Evolutionary conservation across 2,329 filamentous ascomycete species (phyloP), one percentile per base, ranked within the genome.

Genomic region (Capronia americana): DNA sequence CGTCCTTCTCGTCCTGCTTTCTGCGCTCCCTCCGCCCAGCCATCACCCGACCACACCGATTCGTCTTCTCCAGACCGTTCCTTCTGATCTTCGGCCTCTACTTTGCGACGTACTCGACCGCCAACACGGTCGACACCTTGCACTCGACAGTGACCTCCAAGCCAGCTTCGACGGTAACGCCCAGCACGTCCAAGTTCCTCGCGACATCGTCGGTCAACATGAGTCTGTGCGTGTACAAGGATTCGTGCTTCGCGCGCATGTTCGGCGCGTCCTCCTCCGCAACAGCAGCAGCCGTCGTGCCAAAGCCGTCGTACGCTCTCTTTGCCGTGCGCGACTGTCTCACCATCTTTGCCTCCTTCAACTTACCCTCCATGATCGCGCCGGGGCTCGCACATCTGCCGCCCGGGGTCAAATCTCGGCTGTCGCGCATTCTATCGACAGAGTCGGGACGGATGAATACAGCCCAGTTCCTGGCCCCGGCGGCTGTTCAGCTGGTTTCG

Each of bases 311-410:
- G n/a, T 93, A 91, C 78, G 81, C 84, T 1, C 86, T 96, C 59
- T 94, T 96, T 80, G 88, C 91, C 1, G 75, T 89, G 53, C 87
- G 92, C 73, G 93, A 96, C 81, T 91, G 89, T 77, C 79, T 96
- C 69, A 96, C 93, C 66, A 92, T 96, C 73, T 94, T 96, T 74
- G 92, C 92, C 4, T 92, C 88, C 12, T 98, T 97, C 85, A 97
- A 97, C 76, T 81, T 97, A 1, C 94, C 94, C 0, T 87, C 92
- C 0, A 75, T 95, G 1, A 83, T 97, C 10, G 92, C 91, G 0
- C 92, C 92, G 0, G 78, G 81, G 5, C 80, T 97, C 23, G 86
- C 84, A 14, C 79, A 90, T 90, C 12, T 89, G 0, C 76, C 80
- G 4, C 76, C 93, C 17, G 83, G 76, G 79, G 17, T 75, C 28